phyloP scores from a whole-genome alignment of 371 early-diverging fungal species.

The Choanephora cucurbitarum region DNA sequence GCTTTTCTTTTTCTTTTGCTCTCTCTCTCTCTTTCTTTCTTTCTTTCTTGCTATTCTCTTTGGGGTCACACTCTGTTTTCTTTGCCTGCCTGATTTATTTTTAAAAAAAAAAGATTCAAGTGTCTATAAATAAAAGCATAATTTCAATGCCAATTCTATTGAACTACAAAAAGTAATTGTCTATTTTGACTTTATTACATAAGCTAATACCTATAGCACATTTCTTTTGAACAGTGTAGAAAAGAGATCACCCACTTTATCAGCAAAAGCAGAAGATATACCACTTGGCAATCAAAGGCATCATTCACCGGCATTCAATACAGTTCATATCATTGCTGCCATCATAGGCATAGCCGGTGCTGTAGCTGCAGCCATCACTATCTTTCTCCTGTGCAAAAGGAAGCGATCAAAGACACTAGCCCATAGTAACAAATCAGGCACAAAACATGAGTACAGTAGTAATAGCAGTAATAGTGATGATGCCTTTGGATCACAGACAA shows the following conservation, averaged over 20 bases:
- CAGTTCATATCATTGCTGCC: conserved; percentile 41
- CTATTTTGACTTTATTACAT: not conserved
- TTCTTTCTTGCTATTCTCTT: conserved; percentile 3
- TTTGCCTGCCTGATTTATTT: no score
- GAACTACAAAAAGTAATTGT: not conserved
- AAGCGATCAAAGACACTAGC: conserved; percentile 8
- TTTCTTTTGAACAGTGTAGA: not conserved
- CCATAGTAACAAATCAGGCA: not conserved
- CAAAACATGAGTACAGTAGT: no score
- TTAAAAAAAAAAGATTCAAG: not conserved
- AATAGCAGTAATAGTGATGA: no score
- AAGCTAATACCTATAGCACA: no score
- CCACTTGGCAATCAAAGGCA: conserved; percentile 25
- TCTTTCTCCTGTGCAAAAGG: conserved; percentile 29
- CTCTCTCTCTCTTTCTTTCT: conserved; percentile 8
- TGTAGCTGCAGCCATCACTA: conserved; percentile 27
- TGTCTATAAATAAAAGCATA: not conserved
- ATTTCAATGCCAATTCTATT: not conserved
- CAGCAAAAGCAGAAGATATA: not conserved
- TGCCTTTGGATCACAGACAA: not conserved
- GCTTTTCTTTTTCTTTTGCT: not conserved
- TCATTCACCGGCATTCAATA: conserved; percentile 36
- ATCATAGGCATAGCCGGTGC: conserved; percentile 35
- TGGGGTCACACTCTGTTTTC: no score
- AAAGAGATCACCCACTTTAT: conserved; percentile 9